Evolutionary conservation across 768 basidiomycete genomes (phyloP).

Genomic region (Tylopilus vinaceipallidus): DNA sequence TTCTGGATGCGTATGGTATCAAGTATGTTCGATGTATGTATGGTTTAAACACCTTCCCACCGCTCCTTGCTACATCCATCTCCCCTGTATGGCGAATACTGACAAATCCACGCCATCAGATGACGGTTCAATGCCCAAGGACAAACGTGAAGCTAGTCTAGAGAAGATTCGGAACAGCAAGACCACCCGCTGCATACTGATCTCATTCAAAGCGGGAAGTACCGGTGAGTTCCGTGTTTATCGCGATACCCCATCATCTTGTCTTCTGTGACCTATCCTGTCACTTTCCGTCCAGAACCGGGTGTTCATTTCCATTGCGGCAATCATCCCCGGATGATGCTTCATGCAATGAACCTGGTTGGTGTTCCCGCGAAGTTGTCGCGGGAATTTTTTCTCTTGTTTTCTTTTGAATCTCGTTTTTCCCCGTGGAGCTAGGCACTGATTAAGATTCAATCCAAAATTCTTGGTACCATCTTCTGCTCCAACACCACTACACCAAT

Average conservation of each 20-base stretch:
- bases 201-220: constrained; percentile 95
- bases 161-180: constrained; percentile 64
- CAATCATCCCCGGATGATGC: not conserved
- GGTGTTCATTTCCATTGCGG: not conserved
- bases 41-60: not conserved
- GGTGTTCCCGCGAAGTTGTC: constrained; percentile 1
- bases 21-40: constrained; percentile 84
- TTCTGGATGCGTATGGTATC: constrained; percentile 65
- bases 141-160: constrained; percentile 73
- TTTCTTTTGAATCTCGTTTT: not conserved
- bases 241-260: not conserved
- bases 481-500: no score
- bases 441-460: constrained; percentile 11
- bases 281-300: not conserved
- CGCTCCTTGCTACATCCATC: no score
- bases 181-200: constrained; percentile 73
- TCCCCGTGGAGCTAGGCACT: constrained; percentile 3
- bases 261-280: not conserved
- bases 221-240: constrained; percentile 54
- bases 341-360: no score
- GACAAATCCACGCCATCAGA: constrained; percentile 45
- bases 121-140: constrained; percentile 82
- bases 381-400: not conserved
- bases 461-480: no score
- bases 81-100: constrained; percentile 5